Base-by-base conservation (phyloP, 139 green algal species). In the Nannochloris sp. region DNA sequence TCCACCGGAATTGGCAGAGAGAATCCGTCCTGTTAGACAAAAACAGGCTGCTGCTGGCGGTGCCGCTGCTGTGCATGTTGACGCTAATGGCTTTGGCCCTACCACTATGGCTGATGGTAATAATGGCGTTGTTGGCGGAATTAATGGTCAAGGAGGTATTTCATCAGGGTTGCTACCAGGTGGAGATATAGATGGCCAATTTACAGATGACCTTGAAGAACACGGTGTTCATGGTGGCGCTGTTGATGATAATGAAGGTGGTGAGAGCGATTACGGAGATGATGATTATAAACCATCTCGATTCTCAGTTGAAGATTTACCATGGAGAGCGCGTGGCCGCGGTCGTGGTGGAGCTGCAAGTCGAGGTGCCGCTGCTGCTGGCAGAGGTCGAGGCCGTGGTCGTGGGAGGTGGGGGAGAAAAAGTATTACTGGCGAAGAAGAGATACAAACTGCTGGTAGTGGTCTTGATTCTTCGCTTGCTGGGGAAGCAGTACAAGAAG, bases 1-100 rank as follows among this genome's bases (percentile, higher is more conserved):
- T 38, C 71, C 71, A 7, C 27, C 47, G 1, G 61, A 53, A 2
- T 39, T 82, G 71, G 70, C 53, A 6, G 54, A 73, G 63, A 58
- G 62, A 14, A 39, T 74, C 60, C 62, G 62, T 1, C 54, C 70
- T 25, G 54, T 60, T 3, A 59, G 47, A 13, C 35, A 63, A 10
- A 54, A 54, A 39, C 44, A 14, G 31, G 29, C 30, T 36, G 48
- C 9, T 23, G n/a, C n/a, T n/a, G n/a, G n/a, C n/a, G 32, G 19
- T 29, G 32, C 33, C 6, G 33, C 59, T 51, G 34, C 32, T 15
- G 29, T 6, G 30, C 14, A 10, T 31, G 15, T 10, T 23, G 8
- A 23, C 33, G 15, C 9, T 4, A 32, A 19, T 45, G 31, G 27
- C 61, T 4, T 12, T 33, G 25, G 4, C 8, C 19, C 37, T 32